These are phyloP conservation scores for Trichocladium uniseriatum DNA, from an alignment of 495 filamentous ascomycete genomes.

Conservation along the genomic window DNA sequence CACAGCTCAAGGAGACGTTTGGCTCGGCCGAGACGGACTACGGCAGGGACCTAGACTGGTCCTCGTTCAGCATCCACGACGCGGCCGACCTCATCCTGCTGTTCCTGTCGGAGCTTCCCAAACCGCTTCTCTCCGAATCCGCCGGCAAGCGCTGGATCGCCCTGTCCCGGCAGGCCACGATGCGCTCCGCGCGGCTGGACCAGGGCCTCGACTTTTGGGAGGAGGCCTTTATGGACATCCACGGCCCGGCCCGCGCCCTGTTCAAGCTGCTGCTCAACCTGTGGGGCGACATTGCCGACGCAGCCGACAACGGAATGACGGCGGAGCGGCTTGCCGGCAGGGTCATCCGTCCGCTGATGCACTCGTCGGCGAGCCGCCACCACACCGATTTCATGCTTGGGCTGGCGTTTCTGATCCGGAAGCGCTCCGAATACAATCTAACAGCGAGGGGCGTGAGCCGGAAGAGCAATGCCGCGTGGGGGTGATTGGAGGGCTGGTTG, in stretches of 20 bases:
- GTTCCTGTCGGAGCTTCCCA: constrained; percentile 33
- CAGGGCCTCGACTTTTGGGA: constrained; percentile 42
- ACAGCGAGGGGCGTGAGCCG: constrained; percentile 22
- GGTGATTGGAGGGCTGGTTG: too few species aligned
- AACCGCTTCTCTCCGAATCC: constrained; percentile 29
- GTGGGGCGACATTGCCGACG: constrained; percentile 34
- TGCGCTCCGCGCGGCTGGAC: constrained; percentile 29
- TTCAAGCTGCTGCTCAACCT: constrained; percentile 37
- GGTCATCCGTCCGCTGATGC: constrained; percentile 34
- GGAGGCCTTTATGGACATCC: constrained; percentile 34
- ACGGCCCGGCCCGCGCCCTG: constrained; percentile 28
- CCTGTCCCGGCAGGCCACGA: constrained; percentile 31
- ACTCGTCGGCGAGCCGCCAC: constrained; percentile 21
- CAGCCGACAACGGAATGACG: constrained; percentile 36
- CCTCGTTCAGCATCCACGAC: constrained; percentile 31
- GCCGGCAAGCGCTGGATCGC: constrained; percentile 33
- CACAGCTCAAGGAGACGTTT: constrained; percentile 30
- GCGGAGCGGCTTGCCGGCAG: constrained; percentile 35
- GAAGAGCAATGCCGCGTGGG: constrained; percentile 18
- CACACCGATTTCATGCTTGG: constrained; percentile 34
- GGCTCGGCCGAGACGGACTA: constrained; percentile 25
- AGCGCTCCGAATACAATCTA: constrained; percentile 31
- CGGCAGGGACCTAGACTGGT: constrained; percentile 32
- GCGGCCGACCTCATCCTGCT: constrained; percentile 33
- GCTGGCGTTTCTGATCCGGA: constrained; percentile 39